These are phyloP conservation scores for Ascochyta clinopodiicola DNA, from an alignment of 2,329 filamentous ascomycete genomes.

Conservation along the genomic window DNA sequence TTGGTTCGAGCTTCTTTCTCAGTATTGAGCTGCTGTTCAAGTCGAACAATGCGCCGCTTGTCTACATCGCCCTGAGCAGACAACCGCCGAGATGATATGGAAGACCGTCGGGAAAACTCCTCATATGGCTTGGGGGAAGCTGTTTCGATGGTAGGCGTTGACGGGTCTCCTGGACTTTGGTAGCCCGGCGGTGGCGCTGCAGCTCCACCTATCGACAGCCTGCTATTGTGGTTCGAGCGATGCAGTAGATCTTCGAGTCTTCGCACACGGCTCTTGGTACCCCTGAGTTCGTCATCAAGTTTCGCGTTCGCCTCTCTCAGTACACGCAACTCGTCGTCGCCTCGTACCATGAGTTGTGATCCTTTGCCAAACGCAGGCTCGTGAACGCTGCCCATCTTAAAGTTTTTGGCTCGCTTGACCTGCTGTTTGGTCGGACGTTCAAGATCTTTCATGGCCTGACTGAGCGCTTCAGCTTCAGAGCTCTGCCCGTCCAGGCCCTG, in stretches of 20 bases:
- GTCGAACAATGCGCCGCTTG: constrained; percentile 66
- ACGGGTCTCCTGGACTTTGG: constrained; percentile 44
- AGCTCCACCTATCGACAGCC: constrained; percentile 60
- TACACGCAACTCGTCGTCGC: constrained; percentile 78
- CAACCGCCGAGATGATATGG: constrained; percentile 65
- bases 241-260: constrained; percentile 92
- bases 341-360: constrained; percentile 76
- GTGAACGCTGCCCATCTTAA: constrained; percentile 95
- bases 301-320: constrained; percentile 62
- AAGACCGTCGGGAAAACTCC: constrained; percentile 63
- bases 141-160: constrained; percentile 45
- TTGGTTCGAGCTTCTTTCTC: constrained; percentile 73
- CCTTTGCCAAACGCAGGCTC: constrained; percentile 88
- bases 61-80: constrained; percentile 67
- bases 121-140: constrained; percentile 48
- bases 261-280: constrained; percentile 89
- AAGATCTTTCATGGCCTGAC: constrained; percentile 78
- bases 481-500: constrained; percentile 70
- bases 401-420: constrained; percentile 84
- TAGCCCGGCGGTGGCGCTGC: constrained; percentile 50
- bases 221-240: constrained; percentile 70
- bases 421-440: constrained; percentile 85
- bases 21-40: constrained; percentile 79
- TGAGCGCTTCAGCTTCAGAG: constrained; percentile 72
- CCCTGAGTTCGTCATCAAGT: constrained; percentile 69